A percentile compares a stretch with the other conserved stretches of the same genome.
phyloP scores from a whole-genome alignment of 495 filamentous ascomycete species.

The Aspergillus biplanus region DNA sequence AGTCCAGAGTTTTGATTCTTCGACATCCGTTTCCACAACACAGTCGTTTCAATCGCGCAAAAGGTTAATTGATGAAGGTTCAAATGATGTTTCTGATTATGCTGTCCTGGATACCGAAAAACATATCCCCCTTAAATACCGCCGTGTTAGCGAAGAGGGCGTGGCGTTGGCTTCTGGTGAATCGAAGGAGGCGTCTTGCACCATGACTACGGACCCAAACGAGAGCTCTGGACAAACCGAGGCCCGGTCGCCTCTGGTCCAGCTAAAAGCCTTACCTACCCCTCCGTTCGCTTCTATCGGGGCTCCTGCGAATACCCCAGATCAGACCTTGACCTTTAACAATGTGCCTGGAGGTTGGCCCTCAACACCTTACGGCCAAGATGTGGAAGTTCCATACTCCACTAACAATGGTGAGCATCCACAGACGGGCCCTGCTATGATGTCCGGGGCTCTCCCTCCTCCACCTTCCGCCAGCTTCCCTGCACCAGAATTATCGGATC shows the following conservation, averaged over 20 bases:
- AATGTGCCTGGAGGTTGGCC: neutral
- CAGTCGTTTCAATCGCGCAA: conserved; percentile 20
- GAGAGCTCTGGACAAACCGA: neutral
- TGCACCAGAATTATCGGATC: neutral
- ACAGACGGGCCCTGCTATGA: neutral
- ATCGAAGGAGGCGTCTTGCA: neutral
- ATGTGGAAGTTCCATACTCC: neutral
- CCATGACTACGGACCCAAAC: neutral
- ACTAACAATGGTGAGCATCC: neutral
- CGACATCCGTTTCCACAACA: conserved; percentile 10
- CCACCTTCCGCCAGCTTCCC: neutral
- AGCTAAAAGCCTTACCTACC: neutral
- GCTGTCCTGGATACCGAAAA: neutral
- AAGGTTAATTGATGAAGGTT: conserved; percentile 18
- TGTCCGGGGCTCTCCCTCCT: conserved; percentile 17
- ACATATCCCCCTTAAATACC: conserved; percentile 16
- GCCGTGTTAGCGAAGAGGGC: conserved; percentile 14
- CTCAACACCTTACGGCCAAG: neutral
- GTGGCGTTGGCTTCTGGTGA: neutral
- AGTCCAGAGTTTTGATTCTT: conserved; percentile 19
- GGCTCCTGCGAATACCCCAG: neutral
- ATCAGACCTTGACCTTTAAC: neutral
- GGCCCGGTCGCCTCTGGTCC: neutral
- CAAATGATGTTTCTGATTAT: neutral
- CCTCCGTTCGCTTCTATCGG: neutral